Evolutionary conservation across 2,329 filamentous ascomycete species (phyloP), one percentile per base, ranked within the genome.

Genomic region (Aureobasidium sp.): DNA sequence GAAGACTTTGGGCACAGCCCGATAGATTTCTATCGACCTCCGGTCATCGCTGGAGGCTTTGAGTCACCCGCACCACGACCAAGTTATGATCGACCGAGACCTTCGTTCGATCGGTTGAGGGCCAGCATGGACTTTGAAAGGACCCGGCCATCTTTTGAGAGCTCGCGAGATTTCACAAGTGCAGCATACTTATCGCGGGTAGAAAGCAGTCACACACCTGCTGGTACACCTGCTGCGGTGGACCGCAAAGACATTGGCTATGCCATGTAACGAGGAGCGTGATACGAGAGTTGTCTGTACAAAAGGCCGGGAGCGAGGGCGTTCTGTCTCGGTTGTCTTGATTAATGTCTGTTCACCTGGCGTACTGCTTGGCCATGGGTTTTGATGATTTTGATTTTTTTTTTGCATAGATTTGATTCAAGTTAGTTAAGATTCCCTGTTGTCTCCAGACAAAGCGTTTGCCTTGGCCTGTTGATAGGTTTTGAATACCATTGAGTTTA

Each of bases 121-220:
- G 84, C 85, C 64, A 95, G 90, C 0, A 93, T 95, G 84, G 94
- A 97, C 69, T 85, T 87, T 35, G 62, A 45, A 55, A 90, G 19
- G 82, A 91, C 66, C 82, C 88, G 11, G 93, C 89, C 72, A 6
- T 60, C 58, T 1, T 96, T 90, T 71, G 93, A 96, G 74, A 85
- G 84, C 38, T 94, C 87, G 72, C 88, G 85, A 68, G 94, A 97
- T 68, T 96, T 96, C 69, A 96, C 93, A 0, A 92, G 89, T 29
- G 92, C 92, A 15, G 90, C 90, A 38, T 85, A 93, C 70, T 77
- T 99, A 65, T 87, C 86, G 50, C 83, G 91, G 64, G 84, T 96
- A 65, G 94, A 96, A 76, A 71, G 68, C 47, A 70, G 67, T 29
- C 62, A 67, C n/a, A 51, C 58, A 35, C 55, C 55, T 27, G 55